Base-by-base conservation (phyloP, 345 rosid species). In the Microthlaspi erraticum region DNA sequence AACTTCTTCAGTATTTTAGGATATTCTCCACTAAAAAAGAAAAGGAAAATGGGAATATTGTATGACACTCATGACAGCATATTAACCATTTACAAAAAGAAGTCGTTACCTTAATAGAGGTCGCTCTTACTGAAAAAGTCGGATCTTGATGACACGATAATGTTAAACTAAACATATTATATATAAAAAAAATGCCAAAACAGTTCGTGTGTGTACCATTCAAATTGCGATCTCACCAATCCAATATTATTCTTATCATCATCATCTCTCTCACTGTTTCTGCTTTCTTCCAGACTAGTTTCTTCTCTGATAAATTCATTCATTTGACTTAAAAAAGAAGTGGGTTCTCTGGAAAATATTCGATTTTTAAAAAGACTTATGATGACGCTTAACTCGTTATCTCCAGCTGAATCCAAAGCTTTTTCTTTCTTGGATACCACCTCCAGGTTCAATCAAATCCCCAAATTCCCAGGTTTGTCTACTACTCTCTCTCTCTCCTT, bases 341-440 rank as follows among this genome's bases (percentile, higher is more conserved):
- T 64, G 51, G 66, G 43, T 49, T 66, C 63, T 67, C 49, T 43
- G 26, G 3, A 34, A 20, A 50, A 67, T 17, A 67, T 52, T 60
- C 73, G 71, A 73, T 45, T 59, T 38, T 38, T 53, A 20, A 37
- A 37, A 26, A 62, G 68, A 46, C 33, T 48, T 75, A 75, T 46
- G 67, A 91, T 88, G 97, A 87, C 96, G 20, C 81, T 93, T 44
- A 93, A 87, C 79, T 74, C 87, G 68, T 70, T 82, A 14, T 80
- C 88, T 32, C 85, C 91, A 6, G 75, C 86, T 64, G 96, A 89
- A 57, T 74, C 85, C 61, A 84, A 80, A 71, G 71, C 84, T 54
- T 29, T 82, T 31, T 86, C 90, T 71, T 86, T 89, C 91, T 68
- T 89, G 78, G 87, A 84, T 69, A 73, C 88, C 26, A 60, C 85